Percentiles rank a stretch among this genome's conserved stretches.
Evolutionary conservation across 768 basidiomycete species (phyloP).

Genomic region (Boletus vermiculosoides): DNA sequence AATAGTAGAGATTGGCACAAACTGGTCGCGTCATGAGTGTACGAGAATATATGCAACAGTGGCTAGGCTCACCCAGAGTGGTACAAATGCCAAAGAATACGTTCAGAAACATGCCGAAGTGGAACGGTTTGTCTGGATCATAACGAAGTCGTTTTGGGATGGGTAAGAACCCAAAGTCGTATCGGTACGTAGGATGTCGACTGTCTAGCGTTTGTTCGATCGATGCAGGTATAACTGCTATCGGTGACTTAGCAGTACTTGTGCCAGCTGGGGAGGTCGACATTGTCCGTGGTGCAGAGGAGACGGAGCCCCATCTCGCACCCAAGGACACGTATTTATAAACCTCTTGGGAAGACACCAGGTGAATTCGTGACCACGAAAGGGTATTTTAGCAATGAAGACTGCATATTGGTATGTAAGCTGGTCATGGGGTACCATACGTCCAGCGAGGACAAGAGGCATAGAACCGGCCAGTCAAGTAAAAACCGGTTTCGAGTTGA

Average conservation of each 20-base stretch:
- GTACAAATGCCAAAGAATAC: slow-evolving; percentile 59
- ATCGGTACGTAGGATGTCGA: neutral
- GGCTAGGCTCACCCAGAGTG: slow-evolving; percentile 35
- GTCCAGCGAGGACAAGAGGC: neutral
- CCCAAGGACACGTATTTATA: slow-evolving; percentile 1
- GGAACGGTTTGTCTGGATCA: slow-evolving; percentile 46
- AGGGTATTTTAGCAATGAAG: neutral
- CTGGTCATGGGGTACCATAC: slow-evolving; percentile 1
- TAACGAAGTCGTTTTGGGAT: slow-evolving; percentile 56
- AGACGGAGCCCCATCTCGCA: neutral
- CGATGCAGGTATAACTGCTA: neutral
- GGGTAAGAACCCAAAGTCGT: slow-evolving; percentile 58
- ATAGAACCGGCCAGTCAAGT: neutral
- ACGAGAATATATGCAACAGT: neutral
- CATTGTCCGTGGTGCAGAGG: slow-evolving; percentile 2
- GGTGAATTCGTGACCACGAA: neutral
- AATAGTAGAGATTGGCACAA: slow-evolving; percentile 77
- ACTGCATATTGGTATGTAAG: neutral
- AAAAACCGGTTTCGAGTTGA: neutral
- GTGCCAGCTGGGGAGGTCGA: neutral
- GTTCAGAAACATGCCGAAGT: slow-evolving; percentile 52
- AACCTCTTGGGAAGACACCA: neutral
- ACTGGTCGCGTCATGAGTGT: neutral
- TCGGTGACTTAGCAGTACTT: neutral
- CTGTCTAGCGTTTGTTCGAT: neutral